Evolutionary conservation across 2,329 filamentous ascomycete species (phyloP), one percentile per base, ranked within the genome.

Genomic region (Fonsecaea nubica): DNA sequence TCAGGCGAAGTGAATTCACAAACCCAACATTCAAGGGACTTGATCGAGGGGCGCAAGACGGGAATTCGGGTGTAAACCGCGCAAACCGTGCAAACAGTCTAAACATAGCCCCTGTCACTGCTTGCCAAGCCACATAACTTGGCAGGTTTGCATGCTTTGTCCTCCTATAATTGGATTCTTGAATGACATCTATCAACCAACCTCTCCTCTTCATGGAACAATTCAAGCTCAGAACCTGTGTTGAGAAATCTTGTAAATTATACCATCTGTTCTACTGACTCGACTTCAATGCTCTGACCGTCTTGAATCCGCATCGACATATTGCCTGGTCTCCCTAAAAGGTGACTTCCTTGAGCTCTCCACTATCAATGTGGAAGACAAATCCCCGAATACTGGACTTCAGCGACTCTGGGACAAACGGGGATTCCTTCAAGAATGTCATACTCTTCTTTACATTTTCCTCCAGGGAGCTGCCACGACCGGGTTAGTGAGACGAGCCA

Each of bases 361-460:
- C 64, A n/a, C 40, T 66, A 42, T 66, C 58, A n/a, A 66, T 9
- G 36, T 66, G 58, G 30, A 66, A 66, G 25, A 66, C 58, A 48
- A 66, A 66, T 9, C 64, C 64, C 21, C 53, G 38, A 13, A 62
- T 58, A 13, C 52, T 66, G 33, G 35, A 15, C 38, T 66, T 66
- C 21, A 66, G 25, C 35, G 50, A 35, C 36, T 62, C 45, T 4
- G 40, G 42, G n/a, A 66, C 58, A 15, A 62, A 48, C n/a, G 64
- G 40, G 10, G 53, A 62, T 10, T 55, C 58, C 36, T 60, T 55
- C 58, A 66, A 55, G 42, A 66, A 66, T 13, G 21, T 36, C 12
- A 66, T 66, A 32, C 64, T 66, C 54, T 58, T 62, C 59, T 58
- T 66, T n/a, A 66, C 64, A 36, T 66, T 66, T 9, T 58, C 58